Base-by-base conservation (phyloP, 345 rosid species). In the Syzygium aromaticum region DNA sequence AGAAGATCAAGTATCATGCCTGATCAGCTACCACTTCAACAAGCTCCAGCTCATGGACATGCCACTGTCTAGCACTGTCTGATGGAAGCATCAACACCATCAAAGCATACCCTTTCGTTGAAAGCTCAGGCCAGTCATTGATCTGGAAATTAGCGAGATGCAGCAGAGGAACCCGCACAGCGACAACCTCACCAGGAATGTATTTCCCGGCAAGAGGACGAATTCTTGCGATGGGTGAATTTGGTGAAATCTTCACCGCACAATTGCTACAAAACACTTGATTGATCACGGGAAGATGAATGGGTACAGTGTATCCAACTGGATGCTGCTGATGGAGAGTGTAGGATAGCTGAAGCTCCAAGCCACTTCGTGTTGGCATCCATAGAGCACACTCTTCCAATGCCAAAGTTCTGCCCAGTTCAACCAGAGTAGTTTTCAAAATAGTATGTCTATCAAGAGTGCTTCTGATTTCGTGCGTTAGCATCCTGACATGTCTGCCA, bases 11-110 rank as follows among this genome's bases (percentile, higher is more conserved):
- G 64, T 78, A 63, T 43, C 64, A 78, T 88, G 77, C 99, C 98
- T 98, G 99, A 90, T 98, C 98, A 89, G 99, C 99, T 54, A 98
- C 99, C 4, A 96, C 99, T 98, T 98, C 99, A 77, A 98, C 99
- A 56, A 98, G 97, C 89, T 98, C 99, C 93, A 98, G 88, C 93
- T 98, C 98, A 86, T 98, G 97, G 85, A 94, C 93, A 92, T 96
- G 99, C 99, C 99, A 98, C 87, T 96, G 98, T 91, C 99, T 94
- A 2, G 99, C 99, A 93, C 99, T 98, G 90, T 98, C 97, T 11
- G 99, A 96, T 49, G 99, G 99, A 85, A 96, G 99, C 97, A 96
- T 96, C 92, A 98, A 91, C 38, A 98, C 99, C 99, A 96, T 95
- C 90, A 98, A 89, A 85, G 99, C 99, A 87, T 96, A 98, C 78